These are phyloP conservation scores for Salvia rosmarinus DNA, from an alignment of 257 asterid species.

Conservation along the genomic window DNA sequence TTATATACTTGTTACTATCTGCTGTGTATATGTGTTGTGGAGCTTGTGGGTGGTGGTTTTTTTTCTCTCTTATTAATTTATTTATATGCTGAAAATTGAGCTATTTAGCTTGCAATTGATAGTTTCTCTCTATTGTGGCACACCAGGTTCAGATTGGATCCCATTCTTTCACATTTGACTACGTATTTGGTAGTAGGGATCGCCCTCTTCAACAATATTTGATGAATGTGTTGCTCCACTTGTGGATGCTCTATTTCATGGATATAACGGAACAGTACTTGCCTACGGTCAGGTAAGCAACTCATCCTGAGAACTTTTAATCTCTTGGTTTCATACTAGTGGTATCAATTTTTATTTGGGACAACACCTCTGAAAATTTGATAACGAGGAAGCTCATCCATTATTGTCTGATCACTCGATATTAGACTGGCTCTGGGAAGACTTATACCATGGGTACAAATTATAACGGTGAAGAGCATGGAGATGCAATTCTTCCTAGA, in stretches of 20 bases:
- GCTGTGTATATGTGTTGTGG: not conserved
- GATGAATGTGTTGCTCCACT: conserved; percentile 83
- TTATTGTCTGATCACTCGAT: conserved; percentile 11
- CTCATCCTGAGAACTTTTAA: not conserved
- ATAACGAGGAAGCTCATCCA: conserved; percentile 19
- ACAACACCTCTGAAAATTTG: not conserved
- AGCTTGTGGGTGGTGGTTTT: not conserved
- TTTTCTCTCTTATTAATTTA: not conserved
- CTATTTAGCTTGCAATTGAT: not conserved
- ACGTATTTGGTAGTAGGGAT: conserved; percentile 76
- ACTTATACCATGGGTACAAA: conserved; percentile 99
- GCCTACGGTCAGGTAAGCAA: conserved; percentile 89
- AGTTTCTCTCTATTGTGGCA: conserved; percentile 13
- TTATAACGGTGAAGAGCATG: conserved; percentile 83
- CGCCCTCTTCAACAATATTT: conserved; percentile 60
- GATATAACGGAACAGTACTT: conserved; percentile 94
- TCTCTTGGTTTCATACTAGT: not conserved
- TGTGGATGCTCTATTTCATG: conserved; percentile 80
- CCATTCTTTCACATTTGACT: conserved; percentile 87
- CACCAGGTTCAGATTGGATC: conserved; percentile 94
- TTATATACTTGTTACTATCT: not conserved
- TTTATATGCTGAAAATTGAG: not conserved
- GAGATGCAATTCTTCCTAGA: conserved; percentile 75
- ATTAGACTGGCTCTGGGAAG: conserved; percentile 96
- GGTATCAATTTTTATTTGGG: not conserved